Percentiles rank a stretch among this genome's conserved stretches.
Conservation (phyloP, 345 rosid species). For the Lenwebbia sp. region DNA sequence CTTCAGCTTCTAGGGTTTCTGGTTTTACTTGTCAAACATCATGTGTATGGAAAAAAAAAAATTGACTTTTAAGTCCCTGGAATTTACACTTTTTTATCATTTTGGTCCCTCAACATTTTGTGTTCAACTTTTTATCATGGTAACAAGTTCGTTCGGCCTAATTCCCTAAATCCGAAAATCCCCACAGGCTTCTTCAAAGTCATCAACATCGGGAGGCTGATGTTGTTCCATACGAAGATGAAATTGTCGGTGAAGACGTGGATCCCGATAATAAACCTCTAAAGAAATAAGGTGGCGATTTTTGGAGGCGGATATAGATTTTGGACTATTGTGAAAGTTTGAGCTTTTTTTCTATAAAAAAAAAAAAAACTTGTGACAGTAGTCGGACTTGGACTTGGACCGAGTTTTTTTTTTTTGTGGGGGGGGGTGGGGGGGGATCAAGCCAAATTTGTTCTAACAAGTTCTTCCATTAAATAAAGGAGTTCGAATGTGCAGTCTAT, state of each 20-base stretch:
- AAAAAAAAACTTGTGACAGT: too few species aligned
- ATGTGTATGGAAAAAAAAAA: neutral
- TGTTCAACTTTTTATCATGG: neutral
- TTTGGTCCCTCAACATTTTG: neutral
- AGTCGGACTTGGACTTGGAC: too few species aligned
- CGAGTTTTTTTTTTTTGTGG: too few species aligned
- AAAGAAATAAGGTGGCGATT: neutral
- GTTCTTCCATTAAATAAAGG: neutral
- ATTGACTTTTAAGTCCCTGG: neutral
- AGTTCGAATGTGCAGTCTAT: neutral
- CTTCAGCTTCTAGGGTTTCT: neutral
- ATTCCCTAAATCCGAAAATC: neutral
- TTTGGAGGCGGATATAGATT: neutral
- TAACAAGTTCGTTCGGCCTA: neutral
- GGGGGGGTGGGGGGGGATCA: too few species aligned
- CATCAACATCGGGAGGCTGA: neutral
- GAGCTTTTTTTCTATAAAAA: neutral
- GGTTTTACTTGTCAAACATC: neutral
- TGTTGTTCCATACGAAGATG: rapidly evolving
- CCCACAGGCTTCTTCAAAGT: neutral
- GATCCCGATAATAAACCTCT: neutral
- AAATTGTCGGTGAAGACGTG: neutral
- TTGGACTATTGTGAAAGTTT: neutral
- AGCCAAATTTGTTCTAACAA: too few species aligned
- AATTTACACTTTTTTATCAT: neutral